Evolutionary conservation across 2,329 filamentous ascomycete genomes (phyloP), one percentile per base, ranked within the genome.

Genomic region (Triangularia setosa): DNA sequence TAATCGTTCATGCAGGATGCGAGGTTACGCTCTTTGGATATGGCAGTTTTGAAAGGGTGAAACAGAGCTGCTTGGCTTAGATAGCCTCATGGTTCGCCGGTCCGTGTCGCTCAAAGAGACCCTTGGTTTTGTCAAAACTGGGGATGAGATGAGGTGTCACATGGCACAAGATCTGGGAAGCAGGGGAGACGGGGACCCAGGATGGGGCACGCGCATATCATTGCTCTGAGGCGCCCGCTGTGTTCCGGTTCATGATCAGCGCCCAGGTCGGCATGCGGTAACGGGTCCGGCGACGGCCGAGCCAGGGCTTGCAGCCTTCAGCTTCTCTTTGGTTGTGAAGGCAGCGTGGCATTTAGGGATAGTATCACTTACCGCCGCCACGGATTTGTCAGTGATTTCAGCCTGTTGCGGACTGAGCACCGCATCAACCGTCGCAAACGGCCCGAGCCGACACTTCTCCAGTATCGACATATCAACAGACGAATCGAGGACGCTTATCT

Each of bases 141-240:
- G 73, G 66, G 62, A 64, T 52, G 57, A 64, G 67, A 69, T 77
- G 76, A 81, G 74, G 71, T 76, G 77, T 82, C 80, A 81, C 78
- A 78, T 82, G 73, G 71, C 75, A 83, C 81, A 80, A 80, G 80
- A 83, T 83, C 80, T 80, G 71, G 69, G 70, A 75, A 73, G 71
- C 71, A 72, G 65, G 63, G 69, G 68, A 71, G 67, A 72, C 69
- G 71, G 72, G 71, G 70, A n/a, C n/a, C 68, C 66, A 48, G 30
- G 58, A 65, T 72, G 74, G 72, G 73, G 69, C 70, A 69, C 58
- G 61, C 66, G 65, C 66, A 65, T 70, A 70, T 25, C 21, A 55
- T n/a, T 55, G 23, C 16, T 18, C 69, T 66, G 67, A 69, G 69
- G 70, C 64, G 69, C 68, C 69, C 71, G 62, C 67, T 66, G 69